Conservation (phyloP, 2,329 filamentous ascomycete genomes). For the Pestalotiopsis sp. region DNA sequence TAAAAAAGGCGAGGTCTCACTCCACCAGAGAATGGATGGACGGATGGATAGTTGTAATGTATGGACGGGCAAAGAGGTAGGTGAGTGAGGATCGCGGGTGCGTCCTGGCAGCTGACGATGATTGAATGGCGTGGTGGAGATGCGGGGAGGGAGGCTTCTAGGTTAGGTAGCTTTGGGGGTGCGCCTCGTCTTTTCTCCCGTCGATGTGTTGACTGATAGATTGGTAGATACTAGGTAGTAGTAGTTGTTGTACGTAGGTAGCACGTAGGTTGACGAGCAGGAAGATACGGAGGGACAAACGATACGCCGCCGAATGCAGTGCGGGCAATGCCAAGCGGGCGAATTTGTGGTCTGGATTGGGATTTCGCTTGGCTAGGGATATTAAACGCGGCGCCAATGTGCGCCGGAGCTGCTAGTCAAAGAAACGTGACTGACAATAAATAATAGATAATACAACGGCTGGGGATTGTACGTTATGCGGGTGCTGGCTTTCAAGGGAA, state of each 20-base stretch:
- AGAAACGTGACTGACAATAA: background rate
- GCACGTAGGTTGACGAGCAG: too few relatives aligned
- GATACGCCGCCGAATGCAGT: conserved; percentile 7
- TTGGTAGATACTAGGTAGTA: too few relatives aligned
- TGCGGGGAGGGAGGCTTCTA: conserved; percentile 10
- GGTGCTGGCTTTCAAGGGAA: too few relatives aligned
- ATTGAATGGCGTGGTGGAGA: conserved; percentile 9
- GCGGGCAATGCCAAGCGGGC: background rate
- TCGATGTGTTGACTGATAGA: background rate
- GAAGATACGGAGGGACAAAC: conserved; percentile 4
- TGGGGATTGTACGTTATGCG: background rate
- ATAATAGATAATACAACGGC: background rate
- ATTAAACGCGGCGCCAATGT: conserved; percentile 9
- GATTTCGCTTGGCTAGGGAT: conserved; percentile 2
- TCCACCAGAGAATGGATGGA: background rate
- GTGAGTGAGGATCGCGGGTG: conserved; percentile 7
- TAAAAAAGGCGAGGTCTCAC: background rate
- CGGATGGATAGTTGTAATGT: background rate
- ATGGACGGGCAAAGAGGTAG: background rate
- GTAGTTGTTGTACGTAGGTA: too few relatives aligned
- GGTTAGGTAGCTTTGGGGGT: background rate
- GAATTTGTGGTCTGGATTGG: conserved; percentile 1
- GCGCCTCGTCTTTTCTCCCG: too few relatives aligned
- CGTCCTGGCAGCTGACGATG: conserved; percentile 1
- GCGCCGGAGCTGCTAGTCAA: conserved; percentile 5